Evolutionary conservation across 2,329 filamentous ascomycete genomes (phyloP), one percentile per base, ranked within the genome.

Genomic region (Aureobasidium sp.): DNA sequence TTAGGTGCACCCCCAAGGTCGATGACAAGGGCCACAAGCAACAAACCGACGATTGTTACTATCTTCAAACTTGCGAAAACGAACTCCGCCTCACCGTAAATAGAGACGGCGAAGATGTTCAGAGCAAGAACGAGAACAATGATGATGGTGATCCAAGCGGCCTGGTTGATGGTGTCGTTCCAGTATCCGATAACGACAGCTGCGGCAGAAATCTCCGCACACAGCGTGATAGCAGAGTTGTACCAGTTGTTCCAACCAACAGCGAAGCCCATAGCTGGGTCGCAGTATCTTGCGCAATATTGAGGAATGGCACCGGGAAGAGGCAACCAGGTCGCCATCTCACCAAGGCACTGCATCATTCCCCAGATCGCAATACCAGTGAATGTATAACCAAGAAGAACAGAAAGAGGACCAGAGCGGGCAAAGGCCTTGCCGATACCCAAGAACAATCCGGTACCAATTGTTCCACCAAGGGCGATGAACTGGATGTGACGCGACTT

Each of bases 151-250:
- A 80, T 79, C 77, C 77, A 80, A 6, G 76, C 75, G 1, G 74
- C 64, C 15, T 62, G 62, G 42, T 64, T 65, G 35, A 68, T 66
- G 15, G 60, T 49, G 35, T 67, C 65, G 43, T 59, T 69, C 84
- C 84, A 87, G 66, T 80, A 86, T 65, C 84, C 74, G 63, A 87
- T 83, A 29, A 87, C 73, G 1, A 86, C 80, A 43, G 81, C 80
- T n/a, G 84, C 81, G n/a, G 84, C 84, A 0, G 82, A 81, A 60
- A 86, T 84, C 69, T 87, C 84, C 60, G 81, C 79, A 50, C 75
- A 77, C 0, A 79, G 73, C 38, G 78, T 68, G 31, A 80, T 78
- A 0, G 76, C 75, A 57, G 74, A 66, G 2, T 74, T 74, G 58
- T 79, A 79, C 77, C 77, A 79, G 65, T 79, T 79, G 38, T 79